Evolutionary conservation across 1,284 basidiomycete species (phyloP).

Genomic region (Ceratobasidium sp.): DNA sequence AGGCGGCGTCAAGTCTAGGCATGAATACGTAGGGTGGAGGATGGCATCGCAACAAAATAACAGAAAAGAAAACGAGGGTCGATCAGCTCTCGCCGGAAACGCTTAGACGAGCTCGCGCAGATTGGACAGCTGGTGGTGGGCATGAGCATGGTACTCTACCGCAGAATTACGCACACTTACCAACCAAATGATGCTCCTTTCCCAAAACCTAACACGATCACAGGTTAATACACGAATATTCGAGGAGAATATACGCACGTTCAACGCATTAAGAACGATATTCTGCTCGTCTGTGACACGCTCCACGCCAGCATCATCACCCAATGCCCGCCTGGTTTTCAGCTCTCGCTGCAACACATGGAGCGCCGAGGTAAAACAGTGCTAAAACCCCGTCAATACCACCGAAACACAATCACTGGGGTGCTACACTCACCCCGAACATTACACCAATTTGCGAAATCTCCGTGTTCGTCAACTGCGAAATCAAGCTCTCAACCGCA

Average conservation of each 20-base stretch:
- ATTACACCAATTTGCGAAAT: constrained; percentile 29
- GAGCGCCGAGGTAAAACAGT: constrained; percentile 24
- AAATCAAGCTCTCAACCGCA: neutral
- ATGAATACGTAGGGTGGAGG: neutral
- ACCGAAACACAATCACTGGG: neutral
- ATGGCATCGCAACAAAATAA: neutral
- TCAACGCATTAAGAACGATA: constrained; percentile 4
- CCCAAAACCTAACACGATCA: no score
- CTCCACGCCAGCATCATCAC: constrained; percentile 19
- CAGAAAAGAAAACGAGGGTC: neutral
- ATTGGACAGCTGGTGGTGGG: neutral
- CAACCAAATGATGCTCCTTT: no score
- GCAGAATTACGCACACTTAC: neutral
- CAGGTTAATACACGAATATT: no score
- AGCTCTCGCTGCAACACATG: constrained; percentile 17
- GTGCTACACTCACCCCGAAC: constrained; percentile 19
- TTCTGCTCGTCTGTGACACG: neutral
- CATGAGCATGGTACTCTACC: neutral
- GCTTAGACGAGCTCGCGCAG: neutral
- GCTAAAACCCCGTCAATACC: neutral
- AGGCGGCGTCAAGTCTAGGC: neutral
- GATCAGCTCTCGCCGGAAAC: neutral
- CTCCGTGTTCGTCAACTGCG: constrained; percentile 11
- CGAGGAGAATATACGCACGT: no score
- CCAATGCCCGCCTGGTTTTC: neutral